Evolutionary conservation across 176 grass and related monocot species (phyloP), one percentile per base, ranked within the genome.

Genomic region (Carex pumila): DNA sequence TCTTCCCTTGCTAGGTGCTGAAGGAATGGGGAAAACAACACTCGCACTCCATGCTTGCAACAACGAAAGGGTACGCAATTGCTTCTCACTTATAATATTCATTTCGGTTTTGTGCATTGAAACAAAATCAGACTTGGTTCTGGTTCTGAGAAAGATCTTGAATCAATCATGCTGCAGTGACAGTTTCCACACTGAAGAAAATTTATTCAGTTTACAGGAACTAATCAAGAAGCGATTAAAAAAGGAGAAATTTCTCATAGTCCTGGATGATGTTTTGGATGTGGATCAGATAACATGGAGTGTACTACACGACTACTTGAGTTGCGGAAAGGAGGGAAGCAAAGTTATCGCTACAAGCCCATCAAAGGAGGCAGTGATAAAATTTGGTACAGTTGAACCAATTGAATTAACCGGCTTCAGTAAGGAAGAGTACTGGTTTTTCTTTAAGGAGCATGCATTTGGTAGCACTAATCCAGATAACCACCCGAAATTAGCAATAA

Each of bases 391-490:
- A 37, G 7, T 54, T 0, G n/a, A 61, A 7, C 59, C 56, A 15
- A 77, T 88, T 52, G 70, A 82, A 6, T 62, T 88, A 43, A 78
- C 13, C 6, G 47, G 69, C 1, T 77, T 88, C 36, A 57, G 19
- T 0, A 61, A 61, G 21, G 86, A 88, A 82, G 86, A 88, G 57
- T 88, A 78, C 69, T 84, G 80, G 86, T 83, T 83, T 75, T 88
- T 88, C 86, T 84, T 84, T 8, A 84, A 15, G 69, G 71, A 81
- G 13, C 69, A 81, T 49, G 57, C 86, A 12, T 66, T 88, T 12
- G 80, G 86, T 55, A 66, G 32, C 43, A 39, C 13, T 34, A 71
- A 84, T 17, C 41, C 41, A 6, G 86, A 64, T 70, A 29, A 67
- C 61, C 43, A 84, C 45, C 56, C 68, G 5, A 74, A 78, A 63